Evolutionary conservation across 1,284 basidiomycete genomes (phyloP).

Genomic region (Malassezia cuniculi): DNA sequence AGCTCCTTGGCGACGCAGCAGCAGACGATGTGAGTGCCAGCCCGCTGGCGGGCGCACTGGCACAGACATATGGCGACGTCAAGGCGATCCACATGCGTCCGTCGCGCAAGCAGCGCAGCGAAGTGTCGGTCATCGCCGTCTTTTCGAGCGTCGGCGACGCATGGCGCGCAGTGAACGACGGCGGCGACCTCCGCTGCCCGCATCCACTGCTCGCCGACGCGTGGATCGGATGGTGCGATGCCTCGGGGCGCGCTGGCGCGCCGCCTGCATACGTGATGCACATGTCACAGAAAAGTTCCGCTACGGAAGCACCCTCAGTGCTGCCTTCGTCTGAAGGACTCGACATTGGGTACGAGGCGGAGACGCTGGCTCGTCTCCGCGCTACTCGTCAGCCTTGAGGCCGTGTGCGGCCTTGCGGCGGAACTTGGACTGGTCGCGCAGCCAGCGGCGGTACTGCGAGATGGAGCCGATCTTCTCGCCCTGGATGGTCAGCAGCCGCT

Average conservation of each 20-base stretch:
- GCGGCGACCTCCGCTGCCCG: constrained; percentile 26
- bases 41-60: constrained; percentile 18
- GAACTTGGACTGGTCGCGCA: constrained; percentile 38
- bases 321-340: too few species aligned
- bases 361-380: constrained; percentile 4
- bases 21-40: constrained; percentile 10
- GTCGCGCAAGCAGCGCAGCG: constrained; percentile 20
- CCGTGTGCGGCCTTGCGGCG: constrained; percentile 37
- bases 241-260: too few species aligned
- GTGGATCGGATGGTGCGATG: constrained; percentile 31
- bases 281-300: too few species aligned
- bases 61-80: constrained; percentile 21
- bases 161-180: constrained; percentile 25
- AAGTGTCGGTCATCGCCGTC: constrained; percentile 23
- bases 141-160: constrained; percentile 24
- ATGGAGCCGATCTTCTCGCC: constrained; percentile 40
- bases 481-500: too few species aligned
- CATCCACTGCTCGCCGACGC: constrained; percentile 25
- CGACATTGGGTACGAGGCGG: constrained; percentile 13
- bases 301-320: too few species aligned
- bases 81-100: constrained; percentile 18
- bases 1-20: constrained; percentile 11
- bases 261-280: too few species aligned
- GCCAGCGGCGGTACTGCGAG: constrained; percentile 39
- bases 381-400: constrained; percentile 19